Evolutionary conservation across 2,329 filamentous ascomycete species (phyloP), one percentile per base, ranked within the genome.

Genomic region (Alternaria longipes): DNA sequence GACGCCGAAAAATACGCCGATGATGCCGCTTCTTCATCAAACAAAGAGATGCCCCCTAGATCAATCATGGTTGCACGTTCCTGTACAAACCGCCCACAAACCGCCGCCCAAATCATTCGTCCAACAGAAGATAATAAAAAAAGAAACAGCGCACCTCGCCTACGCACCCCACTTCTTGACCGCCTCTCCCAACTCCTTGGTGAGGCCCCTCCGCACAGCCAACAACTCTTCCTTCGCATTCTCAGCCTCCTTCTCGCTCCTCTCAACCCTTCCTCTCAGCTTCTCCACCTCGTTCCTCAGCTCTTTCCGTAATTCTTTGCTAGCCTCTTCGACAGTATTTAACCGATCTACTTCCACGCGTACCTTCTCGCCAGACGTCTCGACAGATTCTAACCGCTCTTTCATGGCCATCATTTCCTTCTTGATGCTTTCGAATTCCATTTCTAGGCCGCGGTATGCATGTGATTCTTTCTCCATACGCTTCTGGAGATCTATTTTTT

Each of bases 321-420:
- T 46, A 22, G 44, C 36, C 12, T 54, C 42, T 24, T 63, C 60
- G 2, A 63, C 44, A 0, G 44, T 20, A 22, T 45, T 36, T n/a
- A 63, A 36, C 8, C 57, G 38, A 2, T 56, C 49, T 2, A 61
- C 49, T 32, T 58, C 47, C 1, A 50, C 34, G 5, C 59, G 36
- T 6, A 58, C 6, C 22, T 58, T 61, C 12, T 58, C 54, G 42
- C 59, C 54, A 3, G 59, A 53, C 8, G 36, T 26, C 34, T 63
- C 61, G 32, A 63, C 44, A 7, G 24, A 34, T 42, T 60, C 57
- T 5, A 65, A 24, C 22, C 64, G 54, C 49, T 60, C 63, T 32
- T 68, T 65, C 14, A 67, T 61, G 8, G 59, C 44, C 26, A 26
- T 63, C 54, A 66, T 61, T 11, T 61, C 59, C 9, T 49, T 46